Evolutionary conservation across 805 yeast genomes (phyloP).

Genomic region (Kodamaea kaohsiungensis): DNA sequence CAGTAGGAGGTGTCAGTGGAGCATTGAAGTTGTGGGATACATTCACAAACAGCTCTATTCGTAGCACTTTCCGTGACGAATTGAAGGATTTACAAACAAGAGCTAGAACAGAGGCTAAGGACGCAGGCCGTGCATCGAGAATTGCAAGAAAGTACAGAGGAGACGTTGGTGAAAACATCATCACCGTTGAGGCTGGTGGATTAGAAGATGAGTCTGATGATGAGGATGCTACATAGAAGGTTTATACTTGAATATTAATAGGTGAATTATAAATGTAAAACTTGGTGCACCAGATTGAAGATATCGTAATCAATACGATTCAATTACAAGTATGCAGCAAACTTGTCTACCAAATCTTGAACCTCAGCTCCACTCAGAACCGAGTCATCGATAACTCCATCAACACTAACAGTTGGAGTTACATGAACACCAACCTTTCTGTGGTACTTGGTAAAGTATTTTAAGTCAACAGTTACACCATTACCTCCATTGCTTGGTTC

Average conservation of each 20-base stretch:
- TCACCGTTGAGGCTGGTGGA: slow-evolving; percentile 64
- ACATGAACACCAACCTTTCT: slow-evolving; percentile 81
- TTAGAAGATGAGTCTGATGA: slow-evolving; percentile 52
- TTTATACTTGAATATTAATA: slow-evolving; percentile 10
- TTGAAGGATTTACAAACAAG: slow-evolving; percentile 51
- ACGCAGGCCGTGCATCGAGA: slow-evolving; percentile 64
- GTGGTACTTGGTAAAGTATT: slow-evolving; percentile 69
- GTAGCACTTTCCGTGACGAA: slow-evolving; percentile 64
- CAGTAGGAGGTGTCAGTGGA: slow-evolving; percentile 84
- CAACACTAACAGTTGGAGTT: slow-evolving; percentile 76
- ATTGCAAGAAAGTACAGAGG: slow-evolving; percentile 68
- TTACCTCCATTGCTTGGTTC: slow-evolving; percentile 55
- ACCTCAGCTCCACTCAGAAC: slow-evolving; percentile 64
- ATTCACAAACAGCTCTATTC: slow-evolving; percentile 76
- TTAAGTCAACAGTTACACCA: slow-evolving; percentile 58
- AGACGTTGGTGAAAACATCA: slow-evolving; percentile 52
- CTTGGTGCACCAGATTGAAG: too few species aligned
- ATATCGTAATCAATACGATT: too few species aligned
- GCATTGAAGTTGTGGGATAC: slow-evolving; percentile 92
- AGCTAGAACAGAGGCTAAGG: slow-evolving; percentile 60
- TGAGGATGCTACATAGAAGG: slow-evolving; percentile 30
- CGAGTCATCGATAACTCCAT: slow-evolving; percentile 60
- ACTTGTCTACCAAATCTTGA: slow-evolving; percentile 43
- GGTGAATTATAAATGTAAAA: not conserved
- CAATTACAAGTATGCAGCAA: slow-evolving; percentile 30